Conservation (phyloP, 1,284 basidiomycete species). For the Moesziomyces parantarcticus region DNA sequence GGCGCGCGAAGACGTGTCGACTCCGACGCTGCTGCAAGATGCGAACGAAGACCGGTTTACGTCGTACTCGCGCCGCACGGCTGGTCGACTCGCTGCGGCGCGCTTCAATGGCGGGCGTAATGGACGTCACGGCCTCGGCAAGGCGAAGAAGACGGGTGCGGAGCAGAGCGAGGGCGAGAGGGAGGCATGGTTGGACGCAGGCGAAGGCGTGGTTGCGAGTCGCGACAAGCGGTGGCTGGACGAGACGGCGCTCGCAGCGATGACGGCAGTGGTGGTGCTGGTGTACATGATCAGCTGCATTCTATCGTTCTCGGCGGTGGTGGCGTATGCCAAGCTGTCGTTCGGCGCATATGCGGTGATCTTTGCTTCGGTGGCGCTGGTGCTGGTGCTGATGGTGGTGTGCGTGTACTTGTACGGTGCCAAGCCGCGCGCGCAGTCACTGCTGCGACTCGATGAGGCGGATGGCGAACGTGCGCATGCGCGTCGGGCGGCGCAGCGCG, state of each 20-base stretch:
- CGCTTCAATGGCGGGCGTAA: conserved; percentile 20
- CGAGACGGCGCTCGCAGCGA: conserved; percentile 30
- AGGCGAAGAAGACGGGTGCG: neutral
- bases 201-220: conserved; percentile 11
- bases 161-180: neutral
- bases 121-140: conserved; percentile 14
- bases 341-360: conserved; percentile 31
- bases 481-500: conserved; percentile 8
- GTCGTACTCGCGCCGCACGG: conserved; percentile 25
- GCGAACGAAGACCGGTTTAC: conserved; percentile 39
- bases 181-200: conserved; percentile 28
- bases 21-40: conserved; percentile 25
- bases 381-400: conserved; percentile 13
- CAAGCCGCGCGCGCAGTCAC: conserved; percentile 11
- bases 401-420: conserved; percentile 40
- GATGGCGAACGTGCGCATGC: conserved; percentile 22
- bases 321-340: conserved; percentile 17
- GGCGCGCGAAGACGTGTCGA: conserved; percentile 26
- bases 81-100: conserved; percentile 10
- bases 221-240: conserved; percentile 42
- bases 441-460: conserved; percentile 23
- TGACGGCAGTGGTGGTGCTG: conserved; percentile 16
- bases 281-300: conserved; percentile 22
- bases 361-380: conserved; percentile 29
- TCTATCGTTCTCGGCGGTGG: conserved; percentile 17